These are phyloP conservation scores for Metarhizium humberi DNA, from an alignment of 2,329 filamentous ascomycete genomes.

Conservation along the genomic window DNA sequence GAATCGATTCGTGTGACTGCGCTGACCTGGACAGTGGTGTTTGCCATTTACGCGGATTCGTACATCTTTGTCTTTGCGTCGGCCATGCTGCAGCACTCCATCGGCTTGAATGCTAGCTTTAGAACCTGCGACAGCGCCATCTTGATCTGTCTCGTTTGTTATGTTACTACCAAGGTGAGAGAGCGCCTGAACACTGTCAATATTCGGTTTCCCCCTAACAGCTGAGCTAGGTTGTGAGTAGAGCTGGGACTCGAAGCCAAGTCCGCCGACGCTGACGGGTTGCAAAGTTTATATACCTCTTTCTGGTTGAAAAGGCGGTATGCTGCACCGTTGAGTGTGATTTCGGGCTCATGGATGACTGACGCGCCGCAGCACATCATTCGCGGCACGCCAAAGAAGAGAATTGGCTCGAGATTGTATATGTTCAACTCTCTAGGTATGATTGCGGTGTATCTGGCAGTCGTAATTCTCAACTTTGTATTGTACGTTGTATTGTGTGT, in stretches of 20 bases:
- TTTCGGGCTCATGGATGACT: background rate
- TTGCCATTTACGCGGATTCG: slow-evolving; percentile 51
- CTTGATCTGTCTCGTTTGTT: slow-evolving; percentile 50
- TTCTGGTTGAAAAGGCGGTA: slow-evolving; percentile 55
- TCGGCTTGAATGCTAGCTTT: slow-evolving; percentile 43
- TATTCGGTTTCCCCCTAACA: background rate
- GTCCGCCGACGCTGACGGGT: background rate
- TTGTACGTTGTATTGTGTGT: slow-evolving; percentile 32
- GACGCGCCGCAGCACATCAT: slow-evolving; percentile 41
- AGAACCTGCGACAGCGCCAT: slow-evolving; percentile 48
- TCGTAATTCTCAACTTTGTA: slow-evolving; percentile 50
- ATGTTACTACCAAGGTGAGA: slow-evolving; percentile 52
- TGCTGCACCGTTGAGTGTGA: slow-evolving; percentile 14
- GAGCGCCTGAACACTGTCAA: background rate
- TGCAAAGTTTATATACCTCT: slow-evolving; percentile 48
- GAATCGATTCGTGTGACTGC: background rate
- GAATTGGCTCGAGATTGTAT: slow-evolving; percentile 49
- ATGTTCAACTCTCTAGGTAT: slow-evolving; percentile 53
- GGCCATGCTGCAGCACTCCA: slow-evolving; percentile 45
- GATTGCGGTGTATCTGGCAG: slow-evolving; percentile 32
- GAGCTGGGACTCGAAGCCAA: background rate
- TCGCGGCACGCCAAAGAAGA: slow-evolving; percentile 37
- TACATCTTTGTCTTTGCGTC: slow-evolving; percentile 50
- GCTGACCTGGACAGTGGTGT: slow-evolving; percentile 36
- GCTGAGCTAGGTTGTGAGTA: slow-evolving; percentile 22